Evolutionary conservation across 2,329 filamentous ascomycete genomes (phyloP).

Genomic region (Calonectria pauciramosa): DNA sequence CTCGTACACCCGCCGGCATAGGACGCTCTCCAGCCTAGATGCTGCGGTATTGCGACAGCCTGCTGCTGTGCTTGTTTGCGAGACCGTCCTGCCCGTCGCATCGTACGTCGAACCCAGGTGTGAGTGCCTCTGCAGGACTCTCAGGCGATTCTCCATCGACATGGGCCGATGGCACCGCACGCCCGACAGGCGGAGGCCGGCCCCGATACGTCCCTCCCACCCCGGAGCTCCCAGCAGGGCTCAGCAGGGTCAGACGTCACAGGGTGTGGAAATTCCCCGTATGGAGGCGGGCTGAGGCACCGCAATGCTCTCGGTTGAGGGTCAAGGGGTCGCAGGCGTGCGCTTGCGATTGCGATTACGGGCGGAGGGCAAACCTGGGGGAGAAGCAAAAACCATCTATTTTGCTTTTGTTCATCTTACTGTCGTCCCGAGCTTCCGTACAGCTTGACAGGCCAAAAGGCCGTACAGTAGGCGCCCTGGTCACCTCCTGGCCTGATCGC

Average conservation of each 20-base stretch:
- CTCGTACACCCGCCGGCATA: neutral
- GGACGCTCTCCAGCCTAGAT: neutral
- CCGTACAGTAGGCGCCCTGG: constrained; percentile 36
- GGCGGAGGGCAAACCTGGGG: neutral
- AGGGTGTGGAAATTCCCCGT: constrained; percentile 6
- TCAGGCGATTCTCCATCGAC: constrained; percentile 44
- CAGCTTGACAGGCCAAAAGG: neutral
- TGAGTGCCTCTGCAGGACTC: constrained; percentile 36
- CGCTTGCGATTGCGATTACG: constrained; percentile 7
- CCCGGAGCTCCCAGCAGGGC: neutral
- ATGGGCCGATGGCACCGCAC: constrained; percentile 40
- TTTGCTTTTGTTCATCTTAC: neutral
- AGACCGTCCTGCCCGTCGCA: constrained; percentile 6
- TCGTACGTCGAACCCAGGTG: constrained; percentile 22
- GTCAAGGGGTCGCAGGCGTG: neutral
- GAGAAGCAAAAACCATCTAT: neutral
- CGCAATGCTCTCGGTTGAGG: neutral
- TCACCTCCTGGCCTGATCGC: constrained; percentile 47
- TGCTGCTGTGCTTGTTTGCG: constrained; percentile 1
- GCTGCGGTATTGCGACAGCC: neutral
- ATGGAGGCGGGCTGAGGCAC: constrained; percentile 12
- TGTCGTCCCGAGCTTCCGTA: neutral
- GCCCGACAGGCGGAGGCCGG: constrained; percentile 27
- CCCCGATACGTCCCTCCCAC: constrained; percentile 26
- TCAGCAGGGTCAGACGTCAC: constrained; percentile 10